Evolutionary conservation across 495 filamentous ascomycete species (phyloP).

Genomic region (Podospora comata): DNA sequence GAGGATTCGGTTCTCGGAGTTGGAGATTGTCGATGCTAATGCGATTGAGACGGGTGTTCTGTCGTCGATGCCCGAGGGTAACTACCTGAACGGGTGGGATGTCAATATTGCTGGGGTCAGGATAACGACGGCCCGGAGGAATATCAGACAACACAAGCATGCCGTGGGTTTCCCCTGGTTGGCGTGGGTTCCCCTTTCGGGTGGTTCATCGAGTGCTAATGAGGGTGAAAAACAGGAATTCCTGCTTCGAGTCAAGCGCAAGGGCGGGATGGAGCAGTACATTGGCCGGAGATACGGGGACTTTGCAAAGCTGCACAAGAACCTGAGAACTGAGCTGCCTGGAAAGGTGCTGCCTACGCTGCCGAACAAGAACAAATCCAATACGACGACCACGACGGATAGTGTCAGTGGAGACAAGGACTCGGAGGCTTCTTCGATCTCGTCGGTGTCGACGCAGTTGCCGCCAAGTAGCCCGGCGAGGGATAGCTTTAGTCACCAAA

Average conservation of each 20-base stretch:
- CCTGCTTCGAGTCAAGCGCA: slow-evolving; percentile 73
- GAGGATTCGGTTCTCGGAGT: slow-evolving; percentile 89
- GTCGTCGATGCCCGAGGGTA: slow-evolving; percentile 81
- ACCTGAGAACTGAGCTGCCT: slow-evolving; percentile 78
- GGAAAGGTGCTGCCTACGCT: slow-evolving; percentile 85
- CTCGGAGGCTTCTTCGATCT: slow-evolving; percentile 71
- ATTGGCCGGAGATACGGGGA: slow-evolving; percentile 86
- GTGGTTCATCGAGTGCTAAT: slow-evolving; percentile 22
- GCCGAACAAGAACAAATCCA: slow-evolving; percentile 84
- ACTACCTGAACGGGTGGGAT: slow-evolving; percentile 92
- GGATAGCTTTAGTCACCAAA: slow-evolving; percentile 19
- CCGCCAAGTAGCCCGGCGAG: slow-evolving; percentile 21
- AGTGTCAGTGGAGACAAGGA: slow-evolving; percentile 55
- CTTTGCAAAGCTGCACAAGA: slow-evolving; percentile 74
- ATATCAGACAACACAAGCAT: slow-evolving; percentile 86
- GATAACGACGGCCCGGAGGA: slow-evolving; percentile 75
- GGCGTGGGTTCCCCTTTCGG: background rate
- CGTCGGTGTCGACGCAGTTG: slow-evolving; percentile 64
- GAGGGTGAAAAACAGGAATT: slow-evolving; percentile 64
- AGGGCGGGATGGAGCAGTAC: slow-evolving; percentile 66
- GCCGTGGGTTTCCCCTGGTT: slow-evolving; percentile 58
- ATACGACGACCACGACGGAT: slow-evolving; percentile 55
- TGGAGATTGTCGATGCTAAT: slow-evolving; percentile 91
- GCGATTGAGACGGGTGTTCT: slow-evolving; percentile 86
- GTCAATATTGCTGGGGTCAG: slow-evolving; percentile 92